Base-by-base conservation (phyloP, 306 rosid species). In the Cucumis melo region DNA sequence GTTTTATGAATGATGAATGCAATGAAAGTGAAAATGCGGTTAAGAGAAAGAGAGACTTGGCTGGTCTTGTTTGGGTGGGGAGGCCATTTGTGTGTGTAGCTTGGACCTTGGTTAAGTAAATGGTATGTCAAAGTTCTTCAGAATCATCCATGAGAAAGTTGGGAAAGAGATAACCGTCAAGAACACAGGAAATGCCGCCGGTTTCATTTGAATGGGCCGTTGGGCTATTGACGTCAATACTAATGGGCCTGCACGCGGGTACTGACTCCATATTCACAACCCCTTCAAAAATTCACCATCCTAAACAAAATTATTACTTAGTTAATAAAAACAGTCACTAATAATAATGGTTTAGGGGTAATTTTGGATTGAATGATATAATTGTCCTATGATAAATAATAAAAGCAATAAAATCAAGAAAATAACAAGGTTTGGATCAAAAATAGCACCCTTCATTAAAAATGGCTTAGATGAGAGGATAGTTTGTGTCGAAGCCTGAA, bases 61-160 rank as follows among this genome's bases (percentile, higher is more conserved):
- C 41, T 83, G 74, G 9, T 79, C 86, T 64, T 79, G 75, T 76
- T 82, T 66, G 58, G 85, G 60, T 54, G 89, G 72, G 46, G 91
- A 84, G 5, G 86, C 85, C 94, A 89, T 92, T 70, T 75, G 62
- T 42, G 42, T 42, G 42, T 74, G 63, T 62, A 20, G 78, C 68
- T 51, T 51, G 53, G 16, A 46, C 53, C 17, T 50, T 74, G 55
- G 24, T 78, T 59, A 9, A 3, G 14, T 78, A 60, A 77, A 13
- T 34, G 77, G 59, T 73, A 21, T 16, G 42, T 38, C 50, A n/a
- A 79, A 56, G 44, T 61, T 59, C 21, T 11, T 58, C 2, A 12
- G 36, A 39, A 16, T 58, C 76, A 16, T 48, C 42, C 42, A 10
- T 51, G 39, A 27, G 4, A 72, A 15, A 50, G 61, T 20, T 50